Base-by-base conservation (phyloP, 2,329 filamentous ascomycete genomes). In the Exophiala calicioides region DNA sequence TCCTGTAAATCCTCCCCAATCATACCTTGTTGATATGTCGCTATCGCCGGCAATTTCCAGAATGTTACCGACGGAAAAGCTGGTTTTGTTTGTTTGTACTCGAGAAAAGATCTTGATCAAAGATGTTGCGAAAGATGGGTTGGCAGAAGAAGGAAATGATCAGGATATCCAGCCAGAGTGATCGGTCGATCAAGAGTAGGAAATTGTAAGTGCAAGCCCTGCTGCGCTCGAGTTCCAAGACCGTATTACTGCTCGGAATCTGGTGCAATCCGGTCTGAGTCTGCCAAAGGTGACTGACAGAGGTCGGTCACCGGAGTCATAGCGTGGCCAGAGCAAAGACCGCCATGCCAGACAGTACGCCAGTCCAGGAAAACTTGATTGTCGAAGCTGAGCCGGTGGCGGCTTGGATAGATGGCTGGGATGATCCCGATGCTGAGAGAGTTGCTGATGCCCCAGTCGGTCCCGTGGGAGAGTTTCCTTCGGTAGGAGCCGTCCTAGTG, bases 21-120 rank as follows among this genome's bases (percentile, higher is more conserved):
- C 40, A 29, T 21, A 30, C 21, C 30, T 41, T 15, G 30, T 35
- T 33, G 37, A 35, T n/a, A n/a, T 32, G 45, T 33, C 21, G 32
- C 38, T 27, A 30, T 37, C 34, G 27, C 36, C 45, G 45, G 40
- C 50, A n/a, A 49, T 52, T 52, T 37, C 50, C 50, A 48, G 44
- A 52, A 52, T 45, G 50, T 35, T 35, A 21, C 34, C 35, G 41
- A 44, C 42, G 31, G 32, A 26, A 44, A 47, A 44, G 3, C 18
- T n/a, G n/a, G n/a, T n/a, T n/a, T n/a, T 32, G 30, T 27, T 4
- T n/a, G 30, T 30, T 4, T 40, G 29, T 46, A 27, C 21, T 16
- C 21, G n/a, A 33, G 9, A 12, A 39, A 30, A 42, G 19, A 16
- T 7, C 31, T 30, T 20, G 15, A 31, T 31, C 23, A 9, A 40